Evolutionary conservation across 257 asterid species (phyloP).

Genomic region (Anisodus acutangulus): DNA sequence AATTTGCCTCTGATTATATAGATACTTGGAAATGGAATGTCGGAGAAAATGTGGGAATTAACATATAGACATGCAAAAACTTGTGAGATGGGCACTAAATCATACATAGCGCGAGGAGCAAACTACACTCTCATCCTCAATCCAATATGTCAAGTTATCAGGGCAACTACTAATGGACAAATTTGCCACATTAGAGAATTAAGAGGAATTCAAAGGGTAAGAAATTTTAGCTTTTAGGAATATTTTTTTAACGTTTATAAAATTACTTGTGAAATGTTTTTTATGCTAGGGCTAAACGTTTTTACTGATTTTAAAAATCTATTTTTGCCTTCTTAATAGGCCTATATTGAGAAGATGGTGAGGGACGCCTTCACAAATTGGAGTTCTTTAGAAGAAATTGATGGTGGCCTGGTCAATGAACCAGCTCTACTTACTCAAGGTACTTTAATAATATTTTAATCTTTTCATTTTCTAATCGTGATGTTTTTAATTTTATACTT

Average conservation of each 20-base stretch:
- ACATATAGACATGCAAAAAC: conserved; percentile 62
- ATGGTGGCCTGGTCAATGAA: conserved; percentile 44
- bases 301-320: neutral
- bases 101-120: conserved; percentile 45
- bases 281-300: neutral
- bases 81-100: conserved; percentile 61
- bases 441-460: conserved; percentile 26
- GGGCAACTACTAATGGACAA: conserved; percentile 48
- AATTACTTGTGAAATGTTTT: neutral
- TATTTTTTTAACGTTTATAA: neutral
- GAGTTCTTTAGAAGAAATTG: conserved; percentile 60
- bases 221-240: neutral
- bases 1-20: conserved; percentile 23
- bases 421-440: conserved; percentile 51
- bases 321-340: conserved; percentile 34
- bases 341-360: conserved; percentile 47
- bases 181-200: conserved; percentile 37
- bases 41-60: conserved; percentile 70
- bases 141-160: conserved; percentile 61
- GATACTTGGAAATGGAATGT: conserved; percentile 71
- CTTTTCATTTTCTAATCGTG: neutral
- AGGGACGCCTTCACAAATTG: conserved; percentile 64
- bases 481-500: neutral
- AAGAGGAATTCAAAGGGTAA: conserved; percentile 43
- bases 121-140: conserved; percentile 44